These are phyloP conservation scores for Tetradesmus lagerheimii DNA, from an alignment of 139 green algal species.

Conservation along the genomic window DNA sequence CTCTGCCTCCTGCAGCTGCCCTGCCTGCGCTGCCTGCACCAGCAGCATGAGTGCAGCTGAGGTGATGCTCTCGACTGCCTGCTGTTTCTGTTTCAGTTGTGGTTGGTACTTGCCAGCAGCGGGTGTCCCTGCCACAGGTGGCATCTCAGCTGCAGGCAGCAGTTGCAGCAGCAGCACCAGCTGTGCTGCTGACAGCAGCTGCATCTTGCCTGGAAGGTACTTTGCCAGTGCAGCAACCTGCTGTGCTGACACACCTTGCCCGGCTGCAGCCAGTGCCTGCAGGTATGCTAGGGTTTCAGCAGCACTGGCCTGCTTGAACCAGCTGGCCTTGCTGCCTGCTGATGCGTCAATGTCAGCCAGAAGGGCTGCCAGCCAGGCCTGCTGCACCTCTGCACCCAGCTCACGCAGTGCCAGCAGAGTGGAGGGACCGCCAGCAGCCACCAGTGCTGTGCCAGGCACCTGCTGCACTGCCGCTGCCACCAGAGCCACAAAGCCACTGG, in stretches of 20 bases:
- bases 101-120: background rate
- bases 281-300: background rate
- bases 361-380: background rate
- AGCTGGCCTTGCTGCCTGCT: background rate
- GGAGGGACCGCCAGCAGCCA: background rate
- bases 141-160: background rate
- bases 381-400: background rate
- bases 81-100: background rate
- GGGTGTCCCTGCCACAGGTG: background rate
- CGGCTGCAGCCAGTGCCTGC: background rate
- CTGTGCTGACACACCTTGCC: background rate
- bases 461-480: slow-evolving; percentile 22
- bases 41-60: background rate
- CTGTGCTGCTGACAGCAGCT: background rate
- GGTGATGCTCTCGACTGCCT: background rate
- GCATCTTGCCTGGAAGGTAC: background rate
- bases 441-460: background rate
- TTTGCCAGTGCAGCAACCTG: background rate
- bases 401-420: background rate
- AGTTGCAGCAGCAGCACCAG: slow-evolving; percentile 3
- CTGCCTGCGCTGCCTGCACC: background rate
- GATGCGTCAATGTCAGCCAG: background rate
- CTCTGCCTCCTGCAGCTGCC: background rate
- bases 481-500: background rate
- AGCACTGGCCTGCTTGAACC: slow-evolving; percentile 15